Conservation (phyloP, 2,329 filamentous ascomycete genomes). For the Phaeoacremonium minimum region DNA sequence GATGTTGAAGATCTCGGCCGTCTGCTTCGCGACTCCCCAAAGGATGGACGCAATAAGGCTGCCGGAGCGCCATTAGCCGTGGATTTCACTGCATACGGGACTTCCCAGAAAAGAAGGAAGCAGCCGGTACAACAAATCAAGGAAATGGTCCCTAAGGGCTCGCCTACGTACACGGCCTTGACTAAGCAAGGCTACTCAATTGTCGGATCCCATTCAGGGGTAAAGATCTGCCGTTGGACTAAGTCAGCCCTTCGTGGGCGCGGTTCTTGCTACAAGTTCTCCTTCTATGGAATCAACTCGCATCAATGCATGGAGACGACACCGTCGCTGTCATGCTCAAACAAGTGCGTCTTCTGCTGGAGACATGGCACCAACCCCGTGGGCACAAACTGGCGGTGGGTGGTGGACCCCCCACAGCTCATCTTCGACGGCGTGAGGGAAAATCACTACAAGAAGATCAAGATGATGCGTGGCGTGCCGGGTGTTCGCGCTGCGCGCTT, state of each 20-base stretch:
- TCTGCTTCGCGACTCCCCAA: constrained; percentile 49
- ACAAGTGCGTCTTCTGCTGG: constrained; percentile 99
- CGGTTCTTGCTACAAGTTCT: constrained; percentile 96
- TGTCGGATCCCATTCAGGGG: constrained; percentile 89
- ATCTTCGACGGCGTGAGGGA: constrained; percentile 90
- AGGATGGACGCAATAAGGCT: constrained; percentile 23
- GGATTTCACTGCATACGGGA: constrained; percentile 77
- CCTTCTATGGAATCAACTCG: constrained; percentile 93
- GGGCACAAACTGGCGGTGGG: constrained; percentile 94
- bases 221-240: constrained; percentile 98
- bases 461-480: constrained; percentile 90
- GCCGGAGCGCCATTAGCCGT: constrained; percentile 60
- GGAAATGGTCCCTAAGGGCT: constrained; percentile 90
- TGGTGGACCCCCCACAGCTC: constrained; percentile 82
- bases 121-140: constrained; percentile 52
- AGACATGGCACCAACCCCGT: constrained; percentile 96
- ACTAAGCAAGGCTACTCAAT: constrained; percentile 98
- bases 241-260: constrained; percentile 92
- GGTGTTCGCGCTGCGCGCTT: constrained; percentile 90
- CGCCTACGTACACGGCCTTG: constrained; percentile 81
- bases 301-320: constrained; percentile 99
- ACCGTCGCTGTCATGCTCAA: constrained; percentile 89
- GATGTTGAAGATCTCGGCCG: constrained; percentile 82
- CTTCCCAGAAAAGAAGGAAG: constrained; percentile 40
- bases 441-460: constrained; percentile 95